phyloP scores from a whole-genome alignment of 805 yeast species.

The Cyberlindnera veronae region DNA sequence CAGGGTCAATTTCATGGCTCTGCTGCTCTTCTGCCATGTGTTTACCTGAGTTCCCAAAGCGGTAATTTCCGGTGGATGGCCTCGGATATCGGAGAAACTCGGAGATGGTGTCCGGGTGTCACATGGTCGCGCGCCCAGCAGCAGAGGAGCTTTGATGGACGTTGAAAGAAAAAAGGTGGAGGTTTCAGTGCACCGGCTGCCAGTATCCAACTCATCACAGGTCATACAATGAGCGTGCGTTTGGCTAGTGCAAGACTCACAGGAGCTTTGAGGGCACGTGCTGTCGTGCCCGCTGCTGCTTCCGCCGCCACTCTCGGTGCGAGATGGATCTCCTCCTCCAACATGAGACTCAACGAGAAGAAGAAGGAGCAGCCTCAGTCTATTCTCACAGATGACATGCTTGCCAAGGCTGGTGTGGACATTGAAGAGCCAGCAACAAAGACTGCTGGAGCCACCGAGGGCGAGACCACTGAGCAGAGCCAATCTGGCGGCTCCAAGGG shows the following conservation, averaged over 20 bases:
- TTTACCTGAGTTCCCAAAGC: slow-evolving; percentile 11
- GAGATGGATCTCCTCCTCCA: slow-evolving; percentile 21
- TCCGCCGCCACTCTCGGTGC: slow-evolving; percentile 1
- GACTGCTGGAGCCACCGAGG: slow-evolving; percentile 6
- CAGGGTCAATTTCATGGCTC: not conserved
- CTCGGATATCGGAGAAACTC: not conserved
- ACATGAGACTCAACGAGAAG: slow-evolving; percentile 14
- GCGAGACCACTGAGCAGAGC: too few species aligned
- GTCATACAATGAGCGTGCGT: slow-evolving; percentile 11
- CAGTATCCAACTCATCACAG: not conserved
- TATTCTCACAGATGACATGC: slow-evolving; percentile 74
- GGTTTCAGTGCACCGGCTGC: not conserved
- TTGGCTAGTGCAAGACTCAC: slow-evolving; percentile 5
- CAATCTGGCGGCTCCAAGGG: too few species aligned
- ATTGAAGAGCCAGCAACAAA: slow-evolving; percentile 36
- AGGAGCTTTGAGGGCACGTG: slow-evolving; percentile 5
- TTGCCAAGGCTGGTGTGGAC: slow-evolving; percentile 83
- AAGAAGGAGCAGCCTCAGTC: slow-evolving; percentile 37
- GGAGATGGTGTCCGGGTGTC: not conserved
- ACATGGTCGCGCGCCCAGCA: not conserved
- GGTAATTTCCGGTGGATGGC: slow-evolving; percentile 9
- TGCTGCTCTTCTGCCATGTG: not conserved
- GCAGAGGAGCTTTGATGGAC: too few species aligned
- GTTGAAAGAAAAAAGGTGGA: slow-evolving; percentile 1
- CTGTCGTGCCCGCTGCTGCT: slow-evolving; percentile 1